Conservation (phyloP, 306 rosid genomes). For the Vigna nakashimae region DNA sequence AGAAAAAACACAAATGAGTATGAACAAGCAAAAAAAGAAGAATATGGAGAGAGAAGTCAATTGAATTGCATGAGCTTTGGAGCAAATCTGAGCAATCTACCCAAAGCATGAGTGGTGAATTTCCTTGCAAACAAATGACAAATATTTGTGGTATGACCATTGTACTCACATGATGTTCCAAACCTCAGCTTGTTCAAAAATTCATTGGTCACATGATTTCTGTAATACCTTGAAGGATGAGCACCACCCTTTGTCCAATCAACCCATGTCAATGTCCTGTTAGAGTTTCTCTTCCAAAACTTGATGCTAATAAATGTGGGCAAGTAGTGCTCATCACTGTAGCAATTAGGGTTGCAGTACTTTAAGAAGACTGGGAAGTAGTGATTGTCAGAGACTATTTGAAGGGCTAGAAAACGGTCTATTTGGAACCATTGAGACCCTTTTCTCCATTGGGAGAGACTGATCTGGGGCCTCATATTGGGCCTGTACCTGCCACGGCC, state of each 20-base stretch:
- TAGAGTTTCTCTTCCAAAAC: slow-evolving; percentile 61
- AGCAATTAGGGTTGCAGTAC: slow-evolving; percentile 59
- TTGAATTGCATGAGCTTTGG: slow-evolving; percentile 80
- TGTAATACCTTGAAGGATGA: slow-evolving; percentile 64
- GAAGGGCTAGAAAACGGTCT: slow-evolving; percentile 62
- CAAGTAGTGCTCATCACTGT: slow-evolving; percentile 82
- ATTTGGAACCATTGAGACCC: slow-evolving; percentile 96
- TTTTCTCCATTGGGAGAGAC: slow-evolving; percentile 73
- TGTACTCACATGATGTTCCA: slow-evolving; percentile 63
- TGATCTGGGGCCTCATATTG: slow-evolving; percentile 61
- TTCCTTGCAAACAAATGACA: slow-evolving; percentile 93
- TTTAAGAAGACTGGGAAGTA: slow-evolving; percentile 60
- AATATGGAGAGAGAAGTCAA: slow-evolving; percentile 24
- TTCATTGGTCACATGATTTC: slow-evolving; percentile 54
- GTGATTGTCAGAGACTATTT: slow-evolving; percentile 55
- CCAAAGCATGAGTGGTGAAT: slow-evolving; percentile 67
- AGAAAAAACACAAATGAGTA: background rate
- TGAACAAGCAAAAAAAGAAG: slow-evolving; percentile 8
- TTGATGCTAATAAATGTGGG: slow-evolving; percentile 66
- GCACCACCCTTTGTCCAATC: slow-evolving; percentile 88
- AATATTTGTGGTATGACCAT: slow-evolving; percentile 55
- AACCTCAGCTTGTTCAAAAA: slow-evolving; percentile 63
- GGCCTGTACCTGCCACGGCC: slow-evolving; percentile 74
- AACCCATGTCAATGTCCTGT: slow-evolving; percentile 87
- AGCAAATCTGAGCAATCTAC: slow-evolving; percentile 69